Base-by-base conservation (phyloP, 768 basidiomycete species). In the Coprinopsis strossmayeri region DNA sequence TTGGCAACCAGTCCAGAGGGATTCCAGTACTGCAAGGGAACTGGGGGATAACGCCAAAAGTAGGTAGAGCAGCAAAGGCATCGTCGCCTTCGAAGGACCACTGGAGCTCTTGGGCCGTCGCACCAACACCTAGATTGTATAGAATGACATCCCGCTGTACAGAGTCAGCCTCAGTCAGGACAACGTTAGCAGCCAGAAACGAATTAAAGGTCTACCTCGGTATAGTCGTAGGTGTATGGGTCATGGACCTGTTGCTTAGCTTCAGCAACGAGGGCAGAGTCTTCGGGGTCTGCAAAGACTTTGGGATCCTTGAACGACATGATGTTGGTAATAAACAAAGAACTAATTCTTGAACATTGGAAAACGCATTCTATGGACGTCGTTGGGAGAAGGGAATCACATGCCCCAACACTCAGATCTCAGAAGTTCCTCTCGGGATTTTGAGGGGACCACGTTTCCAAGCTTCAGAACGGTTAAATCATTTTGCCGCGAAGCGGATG, bases 71-170 rank as follows among this genome's bases (percentile, higher is more conserved):
- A 49, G 76, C 64, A 66, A 99, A 99, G 12, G 82, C 75, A 39
- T 93, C 91, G 61, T 91, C 77, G 34, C 84, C 83, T 68, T 99
- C 96, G 57, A 81, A 98, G 10, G 84, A 82, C 86, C 91, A 92
- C 54, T 91, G 81, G 4, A 97, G 77, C 50, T 99, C 93, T 58
- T 87, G 80, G 68, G 87, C 93, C 1, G 86, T 94, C 20, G 94
- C 96, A 10, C 96, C 96, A 49, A 98, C 68, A 30, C 95, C 94
- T 28, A 98, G 73, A 67, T 97, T 97, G 71, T 98, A 99, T 9
- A 98, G 71, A 54, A 96, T 87, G 30, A 97, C 80, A 61, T 98
- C 93, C 24, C 88, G 78, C 71, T 78, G 46, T 23, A 28, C 17
- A 43, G 25, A 17, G 30, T 30, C n/a, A 13, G 51, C 28, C 13